These are phyloP conservation scores for Buxus sempervirens DNA, from an alignment of 164 flowering plant genomes.

Conservation along the genomic window DNA sequence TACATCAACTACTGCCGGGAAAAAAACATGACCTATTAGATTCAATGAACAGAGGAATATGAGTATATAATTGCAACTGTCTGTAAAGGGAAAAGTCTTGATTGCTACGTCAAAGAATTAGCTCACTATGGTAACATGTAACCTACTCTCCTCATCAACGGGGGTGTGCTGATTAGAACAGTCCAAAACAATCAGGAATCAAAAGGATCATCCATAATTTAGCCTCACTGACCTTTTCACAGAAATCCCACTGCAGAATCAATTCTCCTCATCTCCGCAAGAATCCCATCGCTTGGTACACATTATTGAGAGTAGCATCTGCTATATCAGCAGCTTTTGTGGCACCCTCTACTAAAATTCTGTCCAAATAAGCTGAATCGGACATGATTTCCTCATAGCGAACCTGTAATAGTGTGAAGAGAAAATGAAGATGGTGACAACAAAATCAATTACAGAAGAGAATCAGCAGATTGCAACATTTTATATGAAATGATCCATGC, in stretches of 20 bases:
- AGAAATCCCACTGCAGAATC: conserved; percentile 18
- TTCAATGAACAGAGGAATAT: conserved; percentile 18
- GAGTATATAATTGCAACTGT: conserved; percentile 24
- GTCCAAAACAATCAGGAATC: conserved; percentile 24
- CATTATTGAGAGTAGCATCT: conserved; percentile 74
- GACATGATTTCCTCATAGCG: conserved; percentile 80
- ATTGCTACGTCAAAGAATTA: conserved; percentile 17
- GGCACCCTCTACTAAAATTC: conserved; percentile 75
- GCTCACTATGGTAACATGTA: conserved; percentile 3
- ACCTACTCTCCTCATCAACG: conserved; percentile 16
- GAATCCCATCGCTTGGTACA: conserved; percentile 97
- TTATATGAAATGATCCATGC: too few species aligned
- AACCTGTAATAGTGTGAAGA: conserved; percentile 38
- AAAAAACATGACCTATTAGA: conserved; percentile 5
- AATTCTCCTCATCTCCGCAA: conserved; percentile 49
- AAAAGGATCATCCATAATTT: conserved; percentile 31
- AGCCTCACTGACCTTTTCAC: conserved; percentile 21
- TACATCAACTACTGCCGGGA: background rate
- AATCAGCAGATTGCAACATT: background rate
- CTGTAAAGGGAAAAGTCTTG: conserved; percentile 15
- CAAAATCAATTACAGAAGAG: conserved; percentile 8
- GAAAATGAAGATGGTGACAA: conserved; percentile 2
- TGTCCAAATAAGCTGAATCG: conserved; percentile 72
- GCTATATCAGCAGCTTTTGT: conserved; percentile 71
- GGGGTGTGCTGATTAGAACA: conserved; percentile 12